These are phyloP conservation scores for Melanogaster broomeanus DNA, from an alignment of 768 basidiomycete species.

Conservation along the genomic window DNA sequence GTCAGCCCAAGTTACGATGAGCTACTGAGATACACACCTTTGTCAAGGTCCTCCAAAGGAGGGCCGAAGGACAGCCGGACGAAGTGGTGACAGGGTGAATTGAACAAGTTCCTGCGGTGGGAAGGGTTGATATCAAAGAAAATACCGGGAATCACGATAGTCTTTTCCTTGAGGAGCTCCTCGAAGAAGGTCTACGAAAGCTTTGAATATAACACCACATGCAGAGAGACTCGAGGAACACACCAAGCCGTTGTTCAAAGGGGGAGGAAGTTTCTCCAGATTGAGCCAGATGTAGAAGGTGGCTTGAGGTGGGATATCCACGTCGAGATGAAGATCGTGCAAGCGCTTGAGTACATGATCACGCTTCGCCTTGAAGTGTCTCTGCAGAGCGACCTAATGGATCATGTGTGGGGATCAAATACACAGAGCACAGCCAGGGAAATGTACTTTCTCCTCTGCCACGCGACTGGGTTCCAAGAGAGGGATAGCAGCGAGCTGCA, in stretches of 20 bases:
- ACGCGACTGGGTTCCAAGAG: conserved; percentile 76
- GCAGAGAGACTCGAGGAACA: conserved; percentile 18
- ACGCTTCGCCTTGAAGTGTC: conserved; percentile 88
- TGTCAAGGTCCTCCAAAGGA: conserved; percentile 75
- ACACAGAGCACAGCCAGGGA: not conserved
- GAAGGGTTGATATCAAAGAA: conserved; percentile 82
- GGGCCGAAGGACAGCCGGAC: conserved; percentile 88
- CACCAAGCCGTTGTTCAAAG: conserved; percentile 86
- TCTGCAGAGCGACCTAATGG: conserved; percentile 72
- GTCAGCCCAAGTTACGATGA: conserved; percentile 2
- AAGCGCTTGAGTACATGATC: conserved; percentile 88
- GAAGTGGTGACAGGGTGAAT: conserved; percentile 88
- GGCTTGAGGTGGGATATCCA: conserved; percentile 70
- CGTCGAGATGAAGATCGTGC: conserved; percentile 73
- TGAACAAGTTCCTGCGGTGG: conserved; percentile 86
- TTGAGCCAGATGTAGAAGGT: conserved; percentile 98
- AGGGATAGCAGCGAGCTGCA: conserved; percentile 87
- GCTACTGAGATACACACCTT: conserved; percentile 43
- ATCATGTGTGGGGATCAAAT: not conserved
- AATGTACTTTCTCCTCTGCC: conserved; percentile 59
- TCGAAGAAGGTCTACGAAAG: conserved; percentile 84
- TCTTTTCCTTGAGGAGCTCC: conserved; percentile 86
- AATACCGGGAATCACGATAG: conserved; percentile 89
- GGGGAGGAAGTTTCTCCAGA: conserved; percentile 73
- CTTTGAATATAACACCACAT: conserved; percentile 1